These are phyloP conservation scores for Corylus heterophylla DNA, from an alignment of 306 rosid species.

Conservation along the genomic window DNA sequence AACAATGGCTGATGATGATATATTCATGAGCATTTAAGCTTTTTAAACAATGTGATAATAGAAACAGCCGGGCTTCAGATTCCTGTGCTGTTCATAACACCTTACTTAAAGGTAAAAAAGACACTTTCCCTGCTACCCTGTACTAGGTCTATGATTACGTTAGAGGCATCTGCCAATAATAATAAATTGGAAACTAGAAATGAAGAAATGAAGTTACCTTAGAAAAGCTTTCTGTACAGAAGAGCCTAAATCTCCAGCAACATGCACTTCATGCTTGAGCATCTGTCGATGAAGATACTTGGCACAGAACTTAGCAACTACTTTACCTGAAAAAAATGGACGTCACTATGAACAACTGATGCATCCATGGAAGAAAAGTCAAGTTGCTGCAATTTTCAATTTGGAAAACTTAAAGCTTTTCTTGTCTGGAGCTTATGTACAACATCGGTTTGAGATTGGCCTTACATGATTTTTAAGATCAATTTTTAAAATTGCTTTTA, in stretches of 20 bases:
- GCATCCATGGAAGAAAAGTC: background rate
- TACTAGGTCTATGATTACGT: slow-evolving; percentile 20
- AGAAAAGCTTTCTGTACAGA: slow-evolving; percentile 74
- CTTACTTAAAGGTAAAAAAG: slow-evolving; percentile 18
- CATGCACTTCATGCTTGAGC: slow-evolving; percentile 68
- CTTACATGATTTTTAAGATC: too few relatives aligned
- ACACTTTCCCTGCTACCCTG: slow-evolving; percentile 20
- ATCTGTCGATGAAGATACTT: slow-evolving; percentile 86
- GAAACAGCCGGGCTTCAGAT: background rate
- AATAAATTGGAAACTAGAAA: slow-evolving; percentile 15
- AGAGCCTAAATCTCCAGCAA: slow-evolving; percentile 75
- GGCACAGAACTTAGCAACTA: slow-evolving; percentile 91
- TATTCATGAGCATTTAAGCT: background rate
- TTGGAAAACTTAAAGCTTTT: background rate
- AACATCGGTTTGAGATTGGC: too few relatives aligned
- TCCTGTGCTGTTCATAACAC: slow-evolving; percentile 14
- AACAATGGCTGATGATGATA: background rate
- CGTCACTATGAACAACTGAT: slow-evolving; percentile 22
- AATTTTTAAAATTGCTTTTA: too few relatives aligned
- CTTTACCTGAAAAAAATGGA: slow-evolving; percentile 67
- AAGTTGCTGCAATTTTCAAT: background rate
- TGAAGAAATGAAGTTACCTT: slow-evolving; percentile 52
- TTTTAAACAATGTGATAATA: background rate
- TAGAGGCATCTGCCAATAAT: slow-evolving; percentile 24
- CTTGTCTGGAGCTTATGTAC: too few relatives aligned